These are phyloP conservation scores for Themeda triandra DNA, from an alignment of 176 grass and related monocot genomes.

Conservation along the genomic window DNA sequence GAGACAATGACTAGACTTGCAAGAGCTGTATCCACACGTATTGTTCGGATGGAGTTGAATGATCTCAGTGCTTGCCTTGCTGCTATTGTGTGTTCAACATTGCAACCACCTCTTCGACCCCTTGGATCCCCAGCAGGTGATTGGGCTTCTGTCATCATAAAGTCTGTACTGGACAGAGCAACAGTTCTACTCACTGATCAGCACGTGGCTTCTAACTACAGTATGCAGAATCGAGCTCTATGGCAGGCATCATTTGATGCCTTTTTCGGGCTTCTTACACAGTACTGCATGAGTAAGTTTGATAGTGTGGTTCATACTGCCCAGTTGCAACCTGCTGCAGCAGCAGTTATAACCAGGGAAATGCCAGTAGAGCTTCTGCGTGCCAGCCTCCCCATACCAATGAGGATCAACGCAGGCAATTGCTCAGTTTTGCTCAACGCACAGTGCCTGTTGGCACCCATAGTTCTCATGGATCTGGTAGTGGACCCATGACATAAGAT, in stretches of 20 bases:
- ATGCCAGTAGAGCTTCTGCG: slow-evolving; percentile 78
- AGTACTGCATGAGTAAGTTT: slow-evolving; percentile 75
- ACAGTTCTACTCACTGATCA: slow-evolving; percentile 55
- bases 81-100: slow-evolving; percentile 71
- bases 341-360: slow-evolving; percentile 59
- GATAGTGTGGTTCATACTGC: slow-evolving; percentile 51
- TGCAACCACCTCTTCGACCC: slow-evolving; percentile 75
- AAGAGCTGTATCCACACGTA: slow-evolving; percentile 39
- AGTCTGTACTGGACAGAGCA: slow-evolving; percentile 65
- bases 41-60: slow-evolving; percentile 62
- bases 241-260: slow-evolving; percentile 88
- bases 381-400: slow-evolving; percentile 80
- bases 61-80: slow-evolving; percentile 83
- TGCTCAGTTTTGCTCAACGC: slow-evolving; percentile 70
- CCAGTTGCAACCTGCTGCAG: slow-evolving; percentile 15
- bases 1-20: slow-evolving; percentile 49
- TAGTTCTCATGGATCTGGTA: slow-evolving; percentile 35
- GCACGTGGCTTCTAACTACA: slow-evolving; percentile 42
- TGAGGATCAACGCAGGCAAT: slow-evolving; percentile 60
- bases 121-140: slow-evolving; percentile 62
- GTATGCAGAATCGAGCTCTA: slow-evolving; percentile 41
- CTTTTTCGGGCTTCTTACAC: slow-evolving; percentile 62
- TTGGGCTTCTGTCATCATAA: slow-evolving; percentile 69
- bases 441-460: slow-evolving; percentile 47
- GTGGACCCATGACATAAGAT: slow-evolving; percentile 26